Base-by-base conservation (phyloP, 306 rosid genomes). In the Glycine latifolia region DNA sequence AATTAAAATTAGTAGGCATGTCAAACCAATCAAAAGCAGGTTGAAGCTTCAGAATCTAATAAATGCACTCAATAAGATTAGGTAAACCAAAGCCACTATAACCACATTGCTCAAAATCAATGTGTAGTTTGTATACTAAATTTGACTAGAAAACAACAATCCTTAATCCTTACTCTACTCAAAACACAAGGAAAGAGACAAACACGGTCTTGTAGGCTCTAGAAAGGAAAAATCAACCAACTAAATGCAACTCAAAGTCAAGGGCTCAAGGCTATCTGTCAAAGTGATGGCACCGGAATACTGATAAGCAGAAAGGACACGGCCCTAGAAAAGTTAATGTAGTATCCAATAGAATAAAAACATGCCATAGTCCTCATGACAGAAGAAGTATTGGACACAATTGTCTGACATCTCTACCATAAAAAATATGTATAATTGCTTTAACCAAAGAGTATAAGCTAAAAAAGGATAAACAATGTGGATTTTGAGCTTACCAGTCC, bases 401-500 rank as follows among this genome's bases (percentile, higher is more conserved):
- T 62, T 48, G n/a, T 39, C 70, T 71, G 58, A 85, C 39, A 78
- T 85, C 76, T 70, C 71, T 47, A 63, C 76, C 79, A 76, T 76
- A 48, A 60, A 47, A 63, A 47, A 63, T 20, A 77, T 53, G 50
- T 47, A 44, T 35, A 77, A 73, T 44, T 78, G 65, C 37, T 78
- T 78, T 76, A 75, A 71, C 62, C 16, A 71, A 68, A 67, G 49
- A 46, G 20, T 4, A 41, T 66, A 73, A 73, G 78, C 73, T 74
- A 53, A 60, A 16, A 48, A 73, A 11, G 12, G 12, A 46, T 55
- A 75, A 80, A 60, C 52, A 8, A 59, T 4, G 62, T 16, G 67
- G 43, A 75, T 48, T 68, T 54, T 62, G 49, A 77, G 68, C 88
- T 88, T 86, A 96, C 99, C 98, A 60, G 89, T 86, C 77, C 97